Percentiles rank a stretch among this genome's conserved stretches.
phyloP scores from a whole-genome alignment of 2,329 filamentous ascomycete genomes.

The Beauveria scarabaeidicola region DNA sequence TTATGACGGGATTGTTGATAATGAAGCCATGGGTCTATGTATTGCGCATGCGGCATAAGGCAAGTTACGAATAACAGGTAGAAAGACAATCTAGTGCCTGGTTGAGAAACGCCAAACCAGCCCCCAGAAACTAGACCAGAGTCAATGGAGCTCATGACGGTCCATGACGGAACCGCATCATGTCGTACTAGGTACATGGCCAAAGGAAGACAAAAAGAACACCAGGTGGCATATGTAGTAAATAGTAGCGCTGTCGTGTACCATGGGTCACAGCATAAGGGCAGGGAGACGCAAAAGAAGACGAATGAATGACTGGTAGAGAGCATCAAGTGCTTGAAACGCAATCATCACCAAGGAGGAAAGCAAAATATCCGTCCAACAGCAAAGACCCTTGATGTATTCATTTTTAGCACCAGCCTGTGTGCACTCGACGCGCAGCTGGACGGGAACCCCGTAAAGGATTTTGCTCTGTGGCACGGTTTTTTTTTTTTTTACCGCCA shows the following conservation, averaged over 20 bases:
- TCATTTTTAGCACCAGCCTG: no score
- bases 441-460: neutral
- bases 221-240: neutral
- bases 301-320: neutral
- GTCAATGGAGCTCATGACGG: neutral
- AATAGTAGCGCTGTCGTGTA: no score
- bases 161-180: neutral
- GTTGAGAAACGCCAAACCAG: neutral
- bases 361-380: neutral
- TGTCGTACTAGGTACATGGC: neutral
- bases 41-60: no score
- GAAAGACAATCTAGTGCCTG: no score
- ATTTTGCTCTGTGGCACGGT: neutral
- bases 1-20: no score
- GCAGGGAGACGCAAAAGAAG: neutral
- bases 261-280: no score
- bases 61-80: no score
- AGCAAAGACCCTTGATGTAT: no score
- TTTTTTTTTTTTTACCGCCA: constrained; percentile 1
- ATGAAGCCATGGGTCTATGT: no score
- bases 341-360: neutral
- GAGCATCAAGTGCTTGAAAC: neutral
- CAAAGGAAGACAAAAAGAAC: neutral
- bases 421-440: neutral
- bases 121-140: neutral